A percentile compares a stretch with the other conserved stretches of the same genome.
Conservation (phyloP, 768 basidiomycete genomes). For the Suillus fuscotomentosus region DNA sequence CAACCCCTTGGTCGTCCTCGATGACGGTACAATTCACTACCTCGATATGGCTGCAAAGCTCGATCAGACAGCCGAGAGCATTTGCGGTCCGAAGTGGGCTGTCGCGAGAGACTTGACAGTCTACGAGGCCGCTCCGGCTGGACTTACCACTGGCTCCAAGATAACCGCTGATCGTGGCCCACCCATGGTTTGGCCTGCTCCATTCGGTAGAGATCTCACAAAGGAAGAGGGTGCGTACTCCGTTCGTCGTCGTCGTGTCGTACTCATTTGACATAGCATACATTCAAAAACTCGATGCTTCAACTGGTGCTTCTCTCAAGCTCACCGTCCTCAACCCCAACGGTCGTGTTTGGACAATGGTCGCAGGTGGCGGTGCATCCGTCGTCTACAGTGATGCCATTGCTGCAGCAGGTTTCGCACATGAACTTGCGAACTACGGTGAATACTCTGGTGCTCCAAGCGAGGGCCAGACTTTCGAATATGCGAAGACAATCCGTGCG, state of each 20-base stretch:
- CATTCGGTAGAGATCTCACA: slow-evolving; percentile 96
- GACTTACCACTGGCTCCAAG: slow-evolving; percentile 38
- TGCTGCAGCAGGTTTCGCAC: slow-evolving; percentile 90
- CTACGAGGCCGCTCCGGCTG: slow-evolving; percentile 51
- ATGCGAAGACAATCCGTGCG: slow-evolving; percentile 95
- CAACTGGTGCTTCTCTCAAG: slow-evolving; percentile 97
- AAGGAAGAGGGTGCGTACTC: slow-evolving; percentile 69
- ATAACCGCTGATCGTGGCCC: slow-evolving; percentile 92
- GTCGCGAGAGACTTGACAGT: slow-evolving; percentile 88
- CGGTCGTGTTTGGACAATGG: slow-evolving; percentile 99
- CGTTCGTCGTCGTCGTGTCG: neutral
- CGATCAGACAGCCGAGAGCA: slow-evolving; percentile 97
- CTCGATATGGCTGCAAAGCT: slow-evolving; percentile 99
- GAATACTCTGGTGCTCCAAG: slow-evolving; percentile 99
- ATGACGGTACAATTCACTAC: slow-evolving; percentile 81
- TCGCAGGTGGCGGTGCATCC: slow-evolving; percentile 91
- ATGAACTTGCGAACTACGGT: slow-evolving; percentile 99
- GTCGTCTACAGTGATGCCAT: slow-evolving; percentile 75
- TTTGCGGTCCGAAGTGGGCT: slow-evolving; percentile 98
- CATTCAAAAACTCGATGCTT: slow-evolving; percentile 96
- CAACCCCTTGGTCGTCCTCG: slow-evolving; percentile 95
- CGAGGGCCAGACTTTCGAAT: slow-evolving; percentile 98
- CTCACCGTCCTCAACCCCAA: slow-evolving; percentile 94
- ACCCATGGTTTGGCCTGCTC: slow-evolving; percentile 95
- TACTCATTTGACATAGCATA: slow-evolving; percentile 52